Conservation (phyloP, 352 stramenopile species). For the Plasmopara viticola region DNA sequence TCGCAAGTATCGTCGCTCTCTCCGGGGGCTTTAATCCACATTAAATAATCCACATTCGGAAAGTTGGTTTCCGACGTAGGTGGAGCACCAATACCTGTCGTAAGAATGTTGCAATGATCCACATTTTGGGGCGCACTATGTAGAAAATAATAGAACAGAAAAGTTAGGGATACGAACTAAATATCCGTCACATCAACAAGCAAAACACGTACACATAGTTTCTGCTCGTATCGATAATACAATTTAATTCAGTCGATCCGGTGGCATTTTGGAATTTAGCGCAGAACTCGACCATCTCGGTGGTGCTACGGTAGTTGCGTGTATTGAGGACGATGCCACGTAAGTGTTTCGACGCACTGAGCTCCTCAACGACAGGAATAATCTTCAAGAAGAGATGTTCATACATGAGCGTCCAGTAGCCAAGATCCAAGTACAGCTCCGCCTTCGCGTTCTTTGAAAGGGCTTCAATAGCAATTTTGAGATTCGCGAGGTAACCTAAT, state of each 20-base stretch:
- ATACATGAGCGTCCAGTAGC: slow-evolving; percentile 46
- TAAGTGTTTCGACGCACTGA: slow-evolving; percentile 35
- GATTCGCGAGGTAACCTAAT: slow-evolving; percentile 44
- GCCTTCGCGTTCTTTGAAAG: slow-evolving; percentile 52
- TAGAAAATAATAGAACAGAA: too few relatives aligned
- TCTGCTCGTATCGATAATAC: slow-evolving; percentile 58
- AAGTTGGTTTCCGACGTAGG: slow-evolving; percentile 44
- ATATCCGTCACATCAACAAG: slow-evolving; percentile 69
- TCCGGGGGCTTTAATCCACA: slow-evolving; percentile 61
- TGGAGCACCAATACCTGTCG: slow-evolving; percentile 44
- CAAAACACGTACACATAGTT: slow-evolving; percentile 38
- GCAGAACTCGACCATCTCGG: slow-evolving; percentile 43
- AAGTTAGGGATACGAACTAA: too few relatives aligned
- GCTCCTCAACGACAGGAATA: slow-evolving; percentile 33
- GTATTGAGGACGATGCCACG: slow-evolving; percentile 63
- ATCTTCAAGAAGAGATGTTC: slow-evolving; percentile 22
- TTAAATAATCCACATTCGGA: slow-evolving; percentile 52
- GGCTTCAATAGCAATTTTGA: slow-evolving; percentile 39
- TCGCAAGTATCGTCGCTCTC: slow-evolving; percentile 59
- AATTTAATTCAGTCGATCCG: slow-evolving; percentile 36
- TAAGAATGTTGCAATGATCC: too few relatives aligned
- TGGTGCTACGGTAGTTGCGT: slow-evolving; percentile 51
- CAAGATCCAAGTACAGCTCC: slow-evolving; percentile 56
- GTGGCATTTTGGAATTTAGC: slow-evolving; percentile 43
- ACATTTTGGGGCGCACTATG: too few relatives aligned